Evolutionary conservation across 108 stramenopile species (phyloP), one percentile per base, ranked within the genome.

Genomic region (Cyclostephanos tholiformis): DNA sequence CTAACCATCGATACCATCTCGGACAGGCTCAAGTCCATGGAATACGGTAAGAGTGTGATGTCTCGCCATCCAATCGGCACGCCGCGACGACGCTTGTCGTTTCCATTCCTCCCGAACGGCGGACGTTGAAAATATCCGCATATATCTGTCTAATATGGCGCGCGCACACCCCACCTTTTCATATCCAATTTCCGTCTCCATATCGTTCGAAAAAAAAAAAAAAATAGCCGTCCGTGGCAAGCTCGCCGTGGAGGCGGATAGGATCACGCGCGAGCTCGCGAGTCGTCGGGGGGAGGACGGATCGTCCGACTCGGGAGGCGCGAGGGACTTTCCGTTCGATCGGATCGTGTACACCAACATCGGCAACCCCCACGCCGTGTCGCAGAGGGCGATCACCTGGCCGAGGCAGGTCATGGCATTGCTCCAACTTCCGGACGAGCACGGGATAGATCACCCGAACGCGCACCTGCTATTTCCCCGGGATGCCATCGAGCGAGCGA

Each of bases 341-440:
- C 84, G 85, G 51, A 96, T 98, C 74, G 81, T 99, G 41, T 95
- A 94, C 73, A 98, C 97, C 73, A 99, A 99, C 67, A 96, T 97
- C 63, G 98, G 98, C 39, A 99, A 99, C 76, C 98, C 98, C 25
- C 98, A 98, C 46, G 72, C 94, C 6, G 90, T 97, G 14, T 83
- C 89, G 20, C 98, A 99, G 75, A 71, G 80, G 53, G 96, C 97
- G 1, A 72, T 98, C 57, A 94, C 93, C 7, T 99, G 88, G 77
- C 86, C 87, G 35, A 83, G 98, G 6, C 92, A 97, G 72, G 96
- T 99, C 35, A 51, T 97, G 61, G 90, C 98, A 23, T 71, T 93
- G 19, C 72, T 76, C 12, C 89, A 93, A 69, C 77, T 93, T 4
- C 94, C 91, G 17, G 85, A 75, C 50, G 85, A 74, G 17, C 61